These are phyloP conservation scores for Herpetomonas tarakana DNA, from an alignment of 208 protist species.

Conservation along the genomic window DNA sequence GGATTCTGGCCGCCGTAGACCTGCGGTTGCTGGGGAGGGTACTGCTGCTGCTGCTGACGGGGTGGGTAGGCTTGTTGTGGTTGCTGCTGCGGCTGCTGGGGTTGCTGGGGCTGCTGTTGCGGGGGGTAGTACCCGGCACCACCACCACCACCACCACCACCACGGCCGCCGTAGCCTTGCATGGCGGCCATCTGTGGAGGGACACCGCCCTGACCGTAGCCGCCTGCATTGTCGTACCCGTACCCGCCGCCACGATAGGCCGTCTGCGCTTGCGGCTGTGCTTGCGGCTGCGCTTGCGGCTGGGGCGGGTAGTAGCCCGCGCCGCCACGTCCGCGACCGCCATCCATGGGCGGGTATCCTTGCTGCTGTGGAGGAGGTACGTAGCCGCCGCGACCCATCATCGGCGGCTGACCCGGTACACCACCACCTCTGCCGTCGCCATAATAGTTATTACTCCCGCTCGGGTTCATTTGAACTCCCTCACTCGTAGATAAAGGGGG, in stretches of 20 bases:
- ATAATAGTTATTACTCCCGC: neutral
- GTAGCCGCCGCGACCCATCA: conserved; percentile 1
- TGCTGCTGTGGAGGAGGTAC: conserved; percentile 11
- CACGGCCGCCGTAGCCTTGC: neutral
- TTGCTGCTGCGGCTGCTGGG: conserved; percentile 4
- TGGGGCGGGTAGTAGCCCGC: conserved; percentile 20
- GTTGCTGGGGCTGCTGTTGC: conserved; percentile 2
- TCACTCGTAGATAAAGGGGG: neutral
- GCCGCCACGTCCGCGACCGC: conserved; percentile 9
- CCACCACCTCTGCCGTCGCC: neutral
- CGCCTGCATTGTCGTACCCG: conserved; percentile 2
- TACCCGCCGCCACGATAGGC: conserved; percentile 14
- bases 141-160: neutral
- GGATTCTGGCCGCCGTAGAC: neutral
- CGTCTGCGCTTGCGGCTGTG: conserved; percentile 13
- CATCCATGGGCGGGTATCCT: neutral
- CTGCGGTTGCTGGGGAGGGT: neutral
- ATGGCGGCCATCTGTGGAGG: neutral
- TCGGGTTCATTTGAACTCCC: neutral
- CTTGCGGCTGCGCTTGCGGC: conserved; percentile 16
- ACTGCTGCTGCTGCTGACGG: neutral
- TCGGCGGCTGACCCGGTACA: neutral
- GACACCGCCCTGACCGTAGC: neutral
- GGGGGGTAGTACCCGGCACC: neutral
- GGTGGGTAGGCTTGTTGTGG: neutral